These are phyloP conservation scores for Fusarium pseudograminearum DNA, from an alignment of 2,329 filamentous ascomycete genomes.

Conservation along the genomic window DNA sequence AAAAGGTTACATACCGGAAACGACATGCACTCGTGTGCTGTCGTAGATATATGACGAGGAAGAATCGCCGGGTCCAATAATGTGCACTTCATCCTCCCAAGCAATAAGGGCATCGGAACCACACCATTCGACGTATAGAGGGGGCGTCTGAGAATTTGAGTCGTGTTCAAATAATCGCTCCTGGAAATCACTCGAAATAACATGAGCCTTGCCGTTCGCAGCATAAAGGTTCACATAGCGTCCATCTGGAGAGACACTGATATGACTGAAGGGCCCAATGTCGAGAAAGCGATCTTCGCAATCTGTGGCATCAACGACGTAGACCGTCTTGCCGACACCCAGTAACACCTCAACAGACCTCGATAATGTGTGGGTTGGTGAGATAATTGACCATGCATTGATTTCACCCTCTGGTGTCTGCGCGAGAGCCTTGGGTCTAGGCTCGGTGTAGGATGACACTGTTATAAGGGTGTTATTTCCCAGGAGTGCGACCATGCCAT, in stretches of 20 bases:
- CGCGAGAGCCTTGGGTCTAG: conserved; percentile 85
- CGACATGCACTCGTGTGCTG: conserved; percentile 85
- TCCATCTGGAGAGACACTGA: conserved; percentile 91
- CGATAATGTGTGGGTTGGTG: conserved; percentile 88
- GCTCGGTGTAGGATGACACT: conserved; percentile 91
- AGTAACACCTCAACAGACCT: conserved; percentile 92
- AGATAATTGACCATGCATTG: conserved; percentile 88
- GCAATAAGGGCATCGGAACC: conserved; percentile 94
- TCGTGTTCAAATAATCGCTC: conserved; percentile 92
- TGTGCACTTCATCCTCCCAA: conserved; percentile 97
- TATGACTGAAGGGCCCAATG: conserved; percentile 91
- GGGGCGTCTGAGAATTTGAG: conserved; percentile 84
- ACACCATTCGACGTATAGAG: conserved; percentile 94
- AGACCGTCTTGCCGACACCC: conserved; percentile 85
- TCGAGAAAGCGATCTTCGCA: conserved; percentile 92
- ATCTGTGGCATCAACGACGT: conserved; percentile 87
- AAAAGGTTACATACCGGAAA: conserved; percentile 70
- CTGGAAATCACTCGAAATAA: conserved; percentile 96
- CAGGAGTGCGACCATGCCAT: conserved; percentile 92
- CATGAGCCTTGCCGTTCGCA: conserved; percentile 84
- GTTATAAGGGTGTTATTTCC: conserved; percentile 88
- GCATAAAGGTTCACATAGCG: conserved; percentile 91
- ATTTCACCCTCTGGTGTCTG: conserved; percentile 81
- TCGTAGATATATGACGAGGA: conserved; percentile 88
- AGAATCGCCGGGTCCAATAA: conserved; percentile 86